Percentiles rank a stretch among this genome's conserved stretches.
phyloP scores from a whole-genome alignment of 2,329 filamentous ascomycete genomes.

The Diaporthe eres region DNA sequence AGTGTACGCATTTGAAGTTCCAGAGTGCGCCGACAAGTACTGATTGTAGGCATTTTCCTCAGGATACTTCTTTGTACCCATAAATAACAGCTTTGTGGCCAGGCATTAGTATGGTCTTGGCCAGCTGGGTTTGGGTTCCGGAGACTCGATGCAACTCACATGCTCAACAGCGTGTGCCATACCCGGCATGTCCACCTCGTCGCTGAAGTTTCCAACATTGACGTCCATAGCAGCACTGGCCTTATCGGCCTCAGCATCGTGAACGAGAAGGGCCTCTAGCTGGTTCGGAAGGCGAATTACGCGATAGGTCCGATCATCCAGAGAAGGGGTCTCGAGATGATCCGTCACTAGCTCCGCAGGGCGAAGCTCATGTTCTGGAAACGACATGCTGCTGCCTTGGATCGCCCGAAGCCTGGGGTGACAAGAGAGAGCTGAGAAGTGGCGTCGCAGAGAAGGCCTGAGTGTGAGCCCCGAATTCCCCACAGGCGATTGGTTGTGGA shows the following conservation, averaged over 20 bases:
- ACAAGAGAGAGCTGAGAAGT: slow-evolving; percentile 16
- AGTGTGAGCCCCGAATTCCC: not conserved
- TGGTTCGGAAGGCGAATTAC: slow-evolving; percentile 89
- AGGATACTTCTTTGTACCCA: slow-evolving; percentile 99
- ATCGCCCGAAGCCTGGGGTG: slow-evolving; percentile 45
- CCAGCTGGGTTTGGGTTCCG: not conserved
- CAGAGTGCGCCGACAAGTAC: slow-evolving; percentile 91
- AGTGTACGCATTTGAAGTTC: slow-evolving; percentile 95
- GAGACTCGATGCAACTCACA: slow-evolving; percentile 56
- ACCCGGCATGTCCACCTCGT: slow-evolving; percentile 90
- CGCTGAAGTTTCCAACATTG: slow-evolving; percentile 95
- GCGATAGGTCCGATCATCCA: slow-evolving; percentile 89
- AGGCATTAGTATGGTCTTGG: slow-evolving; percentile 27
- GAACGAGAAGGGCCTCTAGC: slow-evolving; percentile 91
- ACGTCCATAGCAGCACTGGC: slow-evolving; percentile 96
- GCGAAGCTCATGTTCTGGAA: slow-evolving; percentile 49
- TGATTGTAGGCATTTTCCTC: slow-evolving; percentile 96
- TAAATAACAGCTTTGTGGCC: slow-evolving; percentile 80
- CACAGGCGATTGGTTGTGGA: not conserved
- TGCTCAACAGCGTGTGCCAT: slow-evolving; percentile 98
- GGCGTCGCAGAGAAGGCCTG: not conserved
- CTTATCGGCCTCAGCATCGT: slow-evolving; percentile 96
- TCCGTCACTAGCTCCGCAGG: slow-evolving; percentile 71
- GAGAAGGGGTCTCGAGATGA: slow-evolving; percentile 82
- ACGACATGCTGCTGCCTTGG: slow-evolving; percentile 47